These are phyloP conservation scores for Aureococcus anophagefferens DNA, from an alignment of 108 stramenopile genomes.

Conservation along the genomic window DNA sequence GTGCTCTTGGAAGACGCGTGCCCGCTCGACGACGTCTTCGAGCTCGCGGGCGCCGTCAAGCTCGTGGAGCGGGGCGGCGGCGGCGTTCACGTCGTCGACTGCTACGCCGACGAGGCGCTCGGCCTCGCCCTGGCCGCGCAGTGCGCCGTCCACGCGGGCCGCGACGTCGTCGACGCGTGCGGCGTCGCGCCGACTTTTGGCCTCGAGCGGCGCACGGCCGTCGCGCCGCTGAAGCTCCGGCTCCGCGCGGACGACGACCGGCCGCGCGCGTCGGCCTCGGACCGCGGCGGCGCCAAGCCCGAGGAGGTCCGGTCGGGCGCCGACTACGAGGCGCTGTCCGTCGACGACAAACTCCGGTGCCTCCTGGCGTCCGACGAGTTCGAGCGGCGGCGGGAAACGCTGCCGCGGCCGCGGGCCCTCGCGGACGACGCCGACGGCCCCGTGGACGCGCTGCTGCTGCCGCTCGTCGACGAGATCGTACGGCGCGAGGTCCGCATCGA, in stretches of 20 bases:
- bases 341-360: conserved; percentile 56
- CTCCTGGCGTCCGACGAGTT: conserved; percentile 62
- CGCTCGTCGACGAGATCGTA: conserved; percentile 65
- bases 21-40: conserved; percentile 52
- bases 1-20: conserved; percentile 68
- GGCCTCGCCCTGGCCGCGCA: conserved; percentile 59
- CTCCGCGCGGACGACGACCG: conserved; percentile 51
- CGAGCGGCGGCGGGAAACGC: conserved; percentile 38
- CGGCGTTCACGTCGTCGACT: conserved; percentile 67
- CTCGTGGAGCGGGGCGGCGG: conserved; percentile 14
- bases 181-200: not conserved
- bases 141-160: conserved; percentile 46
- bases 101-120: conserved; percentile 72
- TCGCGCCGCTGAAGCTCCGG: not conserved
- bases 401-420: conserved; percentile 3
- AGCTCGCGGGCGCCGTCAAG: conserved; percentile 63
- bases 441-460: conserved; percentile 63
- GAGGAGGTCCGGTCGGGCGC: conserved; percentile 41
- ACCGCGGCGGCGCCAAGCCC: too few relatives aligned
- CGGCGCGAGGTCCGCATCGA: conserved; percentile 61
- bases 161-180: conserved; percentile 39
- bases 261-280: too few relatives aligned
- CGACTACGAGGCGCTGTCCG: conserved; percentile 52
- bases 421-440: conserved; percentile 15
- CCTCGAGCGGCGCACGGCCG: not conserved